phyloP scores from a whole-genome alignment of 2,329 filamentous ascomycete genomes.

The Paracoccidioides brasiliensis region DNA sequence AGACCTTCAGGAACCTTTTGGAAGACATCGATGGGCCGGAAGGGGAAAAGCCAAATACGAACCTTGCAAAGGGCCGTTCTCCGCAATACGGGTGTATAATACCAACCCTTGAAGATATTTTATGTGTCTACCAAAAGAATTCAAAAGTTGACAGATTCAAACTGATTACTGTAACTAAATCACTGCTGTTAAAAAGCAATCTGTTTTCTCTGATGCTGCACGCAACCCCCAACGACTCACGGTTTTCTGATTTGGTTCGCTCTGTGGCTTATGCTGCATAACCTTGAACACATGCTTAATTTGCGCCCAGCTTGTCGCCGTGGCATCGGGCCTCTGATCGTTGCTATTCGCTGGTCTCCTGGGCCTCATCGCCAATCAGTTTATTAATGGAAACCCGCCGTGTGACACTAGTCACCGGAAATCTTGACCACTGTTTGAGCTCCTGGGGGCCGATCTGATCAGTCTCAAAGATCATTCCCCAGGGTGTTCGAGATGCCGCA shows the following conservation, averaged over 20 bases:
- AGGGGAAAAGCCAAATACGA: neutral
- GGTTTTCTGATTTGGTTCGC: neutral
- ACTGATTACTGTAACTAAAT: neutral
- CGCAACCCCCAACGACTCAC: neutral
- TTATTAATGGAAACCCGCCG: constrained; percentile 4
- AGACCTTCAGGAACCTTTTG: neutral
- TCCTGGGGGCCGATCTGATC: neutral
- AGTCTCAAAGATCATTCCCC: neutral
- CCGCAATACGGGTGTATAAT: neutral
- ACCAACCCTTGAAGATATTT: too few species aligned
- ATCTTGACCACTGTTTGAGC: neutral
- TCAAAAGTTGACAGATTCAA: too few species aligned
- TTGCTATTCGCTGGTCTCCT: neutral
- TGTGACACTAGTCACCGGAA: neutral
- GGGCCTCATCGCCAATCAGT: constrained; percentile 2
- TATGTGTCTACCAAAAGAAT: too few species aligned
- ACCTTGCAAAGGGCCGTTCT: neutral
- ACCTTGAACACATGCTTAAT: neutral
- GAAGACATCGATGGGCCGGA: neutral
- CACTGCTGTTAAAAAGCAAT: neutral
- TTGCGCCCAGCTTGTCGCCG: too few species aligned
- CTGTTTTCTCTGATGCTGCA: too few species aligned
- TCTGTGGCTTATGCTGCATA: neutral
- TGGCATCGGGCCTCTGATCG: neutral
- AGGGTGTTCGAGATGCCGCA: neutral